Conservation (phyloP, 2,329 filamentous ascomycete genomes). For the Ilyonectria destructans region DNA sequence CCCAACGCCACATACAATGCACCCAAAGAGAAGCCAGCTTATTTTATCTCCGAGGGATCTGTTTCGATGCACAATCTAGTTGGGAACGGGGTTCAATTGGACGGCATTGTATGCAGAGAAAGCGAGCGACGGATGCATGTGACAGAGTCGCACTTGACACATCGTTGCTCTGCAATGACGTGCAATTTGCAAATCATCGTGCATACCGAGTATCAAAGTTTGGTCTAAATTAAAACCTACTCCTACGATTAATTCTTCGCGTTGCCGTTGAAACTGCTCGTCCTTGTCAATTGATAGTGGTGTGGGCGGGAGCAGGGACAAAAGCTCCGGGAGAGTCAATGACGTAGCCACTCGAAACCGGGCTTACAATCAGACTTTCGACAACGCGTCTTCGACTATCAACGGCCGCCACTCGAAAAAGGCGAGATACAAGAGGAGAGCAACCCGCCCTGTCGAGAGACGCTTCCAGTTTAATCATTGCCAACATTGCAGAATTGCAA, state of each 20-base stretch:
- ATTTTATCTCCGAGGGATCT: no score
- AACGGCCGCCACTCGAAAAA: neutral
- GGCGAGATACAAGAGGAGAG: neutral
- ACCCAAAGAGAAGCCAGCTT: no score
- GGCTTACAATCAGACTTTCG: conserved; percentile 9
- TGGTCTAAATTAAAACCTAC: no score
- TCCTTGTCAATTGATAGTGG: neutral
- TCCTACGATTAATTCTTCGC: neutral
- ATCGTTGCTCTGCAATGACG: no score
- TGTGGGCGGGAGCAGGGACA: conserved; percentile 9
- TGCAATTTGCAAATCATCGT: neutral
- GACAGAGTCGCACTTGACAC: no score
- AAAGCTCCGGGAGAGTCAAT: conserved; percentile 26
- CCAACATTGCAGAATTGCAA: conserved; percentile 4
- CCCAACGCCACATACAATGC: no score
- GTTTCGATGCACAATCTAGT: no score
- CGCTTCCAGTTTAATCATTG: neutral
- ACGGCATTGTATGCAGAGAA: no score
- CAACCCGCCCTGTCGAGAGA: neutral
- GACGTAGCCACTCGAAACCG: conserved; percentile 19
- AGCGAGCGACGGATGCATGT: no score
- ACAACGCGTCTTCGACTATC: neutral
- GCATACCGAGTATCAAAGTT: no score
- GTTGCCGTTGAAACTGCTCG: neutral
- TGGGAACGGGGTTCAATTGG: no score